Base-by-base conservation (phyloP, 139 green algal genomes). In the Chlorella sp. region DNA sequence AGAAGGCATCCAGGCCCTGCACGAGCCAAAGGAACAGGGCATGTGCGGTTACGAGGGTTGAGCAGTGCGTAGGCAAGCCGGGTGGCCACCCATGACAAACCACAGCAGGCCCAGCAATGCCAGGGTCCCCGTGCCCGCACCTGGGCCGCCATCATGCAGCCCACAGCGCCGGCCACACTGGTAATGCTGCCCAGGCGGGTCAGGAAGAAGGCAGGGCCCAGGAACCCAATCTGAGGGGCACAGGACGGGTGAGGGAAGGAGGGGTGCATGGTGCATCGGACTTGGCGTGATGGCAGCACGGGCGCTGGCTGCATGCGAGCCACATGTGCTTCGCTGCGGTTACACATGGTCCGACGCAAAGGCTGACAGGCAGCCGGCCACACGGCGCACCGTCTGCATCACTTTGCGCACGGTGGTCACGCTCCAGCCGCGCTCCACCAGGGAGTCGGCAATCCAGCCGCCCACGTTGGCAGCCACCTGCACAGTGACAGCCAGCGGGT, bases 201-300 rank as follows among this genome's bases (percentile, higher is more conserved):
- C 25, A 99, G 91, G 92, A 96, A 99, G 78, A 99, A 89, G 9
- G 97, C 97, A 1, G 97, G 97, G 34, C 97, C 97, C 82, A 98
- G 86, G 92, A 99, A 99, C 30, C 97, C 97, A 67, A 99, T 95
- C 79, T 90, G 78, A n/a, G n/a, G 78, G 60, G 32, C 51, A 60
- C 18, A 25, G 20, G 15, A 63, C 1, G 39, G 30, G 67, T 20
- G 30, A 9, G 15, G 67, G 67, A 39, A 73, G 21, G 3, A 26
- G 26, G 67, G 26, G 60, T n/a, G 25, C 44, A 51, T 6, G n/a
- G n/a, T n/a, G n/a, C n/a, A n/a, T n/a, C n/a, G n/a, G n/a, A n/a
- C n/a, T n/a, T 25, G 18, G 9, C 7, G 57, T 15, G 25, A 15
- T 15, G 57, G 7, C 57, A 26, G 57, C 18, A 26, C 57, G 44